These are phyloP conservation scores for Pulveroboletus ravenelii DNA, from an alignment of 768 basidiomycete genomes.

Conservation along the genomic window DNA sequence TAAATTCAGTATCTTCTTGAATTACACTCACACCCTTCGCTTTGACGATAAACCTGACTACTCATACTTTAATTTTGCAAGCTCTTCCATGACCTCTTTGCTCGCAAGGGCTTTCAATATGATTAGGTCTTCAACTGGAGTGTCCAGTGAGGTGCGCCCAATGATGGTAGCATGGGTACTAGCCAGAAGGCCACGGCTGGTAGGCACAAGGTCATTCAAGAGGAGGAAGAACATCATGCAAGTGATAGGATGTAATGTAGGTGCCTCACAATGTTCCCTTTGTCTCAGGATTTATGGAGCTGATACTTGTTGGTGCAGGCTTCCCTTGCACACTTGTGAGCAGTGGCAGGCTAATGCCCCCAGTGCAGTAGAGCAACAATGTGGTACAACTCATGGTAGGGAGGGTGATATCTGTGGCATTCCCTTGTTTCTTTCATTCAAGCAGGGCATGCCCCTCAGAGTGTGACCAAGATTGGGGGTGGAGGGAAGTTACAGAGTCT, in stretches of 20 bases:
- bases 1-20: constrained; percentile 98
- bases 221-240: constrained; percentile 77
- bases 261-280: constrained; percentile 29
- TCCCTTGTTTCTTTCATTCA: constrained; percentile 30
- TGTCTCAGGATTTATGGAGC: constrained; percentile 7
- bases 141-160: constrained; percentile 70
- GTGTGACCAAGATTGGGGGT: constrained; percentile 42
- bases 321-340: constrained; percentile 83
- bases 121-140: constrained; percentile 99
- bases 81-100: constrained; percentile 96
- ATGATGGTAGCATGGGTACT: constrained; percentile 55
- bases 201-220: constrained; percentile 77
- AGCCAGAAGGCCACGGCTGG: constrained; percentile 60
- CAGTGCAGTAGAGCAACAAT: constrained; percentile 44
- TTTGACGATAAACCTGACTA: constrained; percentile 99
- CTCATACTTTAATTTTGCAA: constrained; percentile 98
- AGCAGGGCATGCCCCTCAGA: constrained; percentile 39
- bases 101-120: constrained; percentile 97
- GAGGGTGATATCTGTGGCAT: constrained; percentile 38
- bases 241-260: constrained; percentile 85
- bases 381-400: constrained; percentile 36
- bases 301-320: constrained; percentile 42
- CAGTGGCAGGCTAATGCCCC: constrained; percentile 58
- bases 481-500: constrained; percentile 32
- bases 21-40: constrained; percentile 97